Conservation (phyloP, 805 yeast genomes). For the Candida sonorensis region DNA sequence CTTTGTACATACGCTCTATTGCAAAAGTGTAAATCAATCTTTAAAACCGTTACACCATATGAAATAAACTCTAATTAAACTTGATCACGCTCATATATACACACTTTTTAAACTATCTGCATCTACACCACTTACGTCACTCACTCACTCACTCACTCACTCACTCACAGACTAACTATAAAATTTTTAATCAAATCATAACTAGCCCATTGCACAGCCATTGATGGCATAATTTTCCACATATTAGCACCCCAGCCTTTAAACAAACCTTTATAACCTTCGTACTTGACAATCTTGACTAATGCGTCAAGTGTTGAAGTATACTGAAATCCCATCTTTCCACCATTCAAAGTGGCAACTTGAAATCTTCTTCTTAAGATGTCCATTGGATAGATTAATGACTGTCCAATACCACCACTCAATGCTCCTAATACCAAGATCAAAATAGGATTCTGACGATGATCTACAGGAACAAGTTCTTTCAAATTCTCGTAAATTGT, state of each 20-base stretch:
- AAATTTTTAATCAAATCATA: constrained; percentile 63
- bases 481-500: constrained; percentile 80
- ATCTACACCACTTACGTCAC: no score
- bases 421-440: constrained; percentile 76
- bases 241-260: constrained; percentile 74
- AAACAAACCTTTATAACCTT: constrained; percentile 69
- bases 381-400: constrained; percentile 87
- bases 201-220: constrained; percentile 93
- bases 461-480: constrained; percentile 37
- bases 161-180: constrained; percentile 7
- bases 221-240: constrained; percentile 87
- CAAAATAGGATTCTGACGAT: constrained; percentile 33
- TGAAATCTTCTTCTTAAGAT: constrained; percentile 84
- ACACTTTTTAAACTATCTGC: no score
- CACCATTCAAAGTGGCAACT: constrained; percentile 75
- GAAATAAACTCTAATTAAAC: no score
- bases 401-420: constrained; percentile 86
- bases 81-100: no score
- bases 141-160: no score
- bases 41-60: no score
- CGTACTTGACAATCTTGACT: constrained; percentile 56
- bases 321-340: constrained; percentile 77
- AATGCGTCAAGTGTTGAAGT: constrained; percentile 72
- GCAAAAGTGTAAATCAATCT: no score
- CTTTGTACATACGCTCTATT: no score